Base-by-base conservation (phyloP, 139 green algal genomes). In the Chlamydomonas sp. region DNA sequence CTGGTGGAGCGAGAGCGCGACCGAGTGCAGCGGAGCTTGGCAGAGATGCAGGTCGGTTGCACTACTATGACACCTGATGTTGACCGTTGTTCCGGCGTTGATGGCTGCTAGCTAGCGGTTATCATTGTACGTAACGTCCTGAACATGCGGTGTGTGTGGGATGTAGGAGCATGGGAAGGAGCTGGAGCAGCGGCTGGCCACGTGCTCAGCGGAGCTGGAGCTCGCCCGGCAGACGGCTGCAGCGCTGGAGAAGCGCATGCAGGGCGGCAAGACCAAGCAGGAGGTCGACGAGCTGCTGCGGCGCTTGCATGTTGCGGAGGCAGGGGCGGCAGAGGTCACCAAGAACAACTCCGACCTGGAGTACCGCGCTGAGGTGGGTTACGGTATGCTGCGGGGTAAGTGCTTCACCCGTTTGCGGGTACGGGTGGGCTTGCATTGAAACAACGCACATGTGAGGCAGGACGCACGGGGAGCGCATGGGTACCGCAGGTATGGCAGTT, bases 281-380 rank as follows among this genome's bases (percentile, higher is more conserved):
- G 92, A 96, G 86, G 87, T 87, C 67, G 89, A 95, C 76, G 85
- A 88, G 83, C 84, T 96, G 72, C 20, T 85, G 8, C 79, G 77
- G 10, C 83, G 90, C 2, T 87, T 96, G 69, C 86, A 93, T 9
- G 85, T 60, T 3, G 87, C 90, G 8, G 90, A 93, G 82, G 85
- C 80, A 63, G 78, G 75, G 12, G 90, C 90, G 57, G 72, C 59
- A 1, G 76, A 90, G 58, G 83, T 84, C 18, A 68, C 89, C 20
- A 75, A 69, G 10, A 81, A 85, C 69, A 67, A 90, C 61, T 64
- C 80, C 1, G 85, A 86, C 16, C 69, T 90, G 67, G 59, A 64
- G 12, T 88, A 88, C 85, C 83, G 84, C 5, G 84, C 78, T 1
- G 80, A 90, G 90, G 87, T 93, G 80, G 63, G 85, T 5, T 18